Conservation (phyloP, 108 stramenopile genomes). For the Fragilaria crotonensis region DNA sequence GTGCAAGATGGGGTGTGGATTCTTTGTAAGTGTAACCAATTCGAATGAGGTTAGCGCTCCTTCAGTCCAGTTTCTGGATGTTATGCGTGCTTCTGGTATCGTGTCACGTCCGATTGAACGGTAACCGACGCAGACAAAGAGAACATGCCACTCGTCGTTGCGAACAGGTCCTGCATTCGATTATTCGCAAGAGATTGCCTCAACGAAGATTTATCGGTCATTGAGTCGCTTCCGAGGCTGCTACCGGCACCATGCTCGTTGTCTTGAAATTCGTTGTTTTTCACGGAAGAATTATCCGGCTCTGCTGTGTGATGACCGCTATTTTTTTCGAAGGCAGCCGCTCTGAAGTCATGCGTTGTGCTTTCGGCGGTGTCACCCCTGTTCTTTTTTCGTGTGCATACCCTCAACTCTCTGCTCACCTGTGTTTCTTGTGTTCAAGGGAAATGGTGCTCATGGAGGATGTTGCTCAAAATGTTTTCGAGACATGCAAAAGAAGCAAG, state of each 20-base stretch:
- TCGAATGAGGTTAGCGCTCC: neutral
- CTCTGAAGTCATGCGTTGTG: neutral
- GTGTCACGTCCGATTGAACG: too few relatives aligned
- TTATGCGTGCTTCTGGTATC: too few relatives aligned
- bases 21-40: constrained; percentile 63
- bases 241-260: too few relatives aligned
- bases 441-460: constrained; percentile 76
- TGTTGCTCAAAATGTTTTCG: constrained; percentile 86
- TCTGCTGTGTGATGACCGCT: too few relatives aligned
- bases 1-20: constrained; percentile 85
- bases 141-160: neutral
- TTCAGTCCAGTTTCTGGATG: too few relatives aligned
- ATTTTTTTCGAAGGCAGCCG: too few relatives aligned
- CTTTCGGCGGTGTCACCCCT: neutral
- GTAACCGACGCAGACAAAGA: neutral
- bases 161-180: neutral
- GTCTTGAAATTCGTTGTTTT: too few relatives aligned
- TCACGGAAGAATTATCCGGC: too few relatives aligned
- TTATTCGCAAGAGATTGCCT: too few relatives aligned
- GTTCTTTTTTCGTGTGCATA: neutral
- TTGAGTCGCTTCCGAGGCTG: too few relatives aligned
- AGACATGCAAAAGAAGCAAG: constrained; percentile 53
- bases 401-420: neutral
- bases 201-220: too few relatives aligned
- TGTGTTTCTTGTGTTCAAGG: constrained; percentile 26